These are phyloP conservation scores for Naematelia aurantialba DNA, from an alignment of 768 basidiomycete species.

Conservation along the genomic window DNA sequence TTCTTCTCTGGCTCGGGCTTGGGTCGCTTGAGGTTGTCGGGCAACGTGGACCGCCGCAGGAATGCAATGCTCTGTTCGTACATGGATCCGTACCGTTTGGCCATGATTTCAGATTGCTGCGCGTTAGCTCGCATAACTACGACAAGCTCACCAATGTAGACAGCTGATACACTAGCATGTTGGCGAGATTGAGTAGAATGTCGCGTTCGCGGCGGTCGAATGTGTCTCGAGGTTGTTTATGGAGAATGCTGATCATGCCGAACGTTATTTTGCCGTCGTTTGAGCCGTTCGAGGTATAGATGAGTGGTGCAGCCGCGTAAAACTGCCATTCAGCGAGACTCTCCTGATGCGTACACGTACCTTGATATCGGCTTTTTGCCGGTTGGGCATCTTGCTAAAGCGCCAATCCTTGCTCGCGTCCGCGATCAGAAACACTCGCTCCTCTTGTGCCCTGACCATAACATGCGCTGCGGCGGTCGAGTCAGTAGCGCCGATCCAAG, in stretches of 20 bases:
- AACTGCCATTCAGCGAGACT: conserved; percentile 31
- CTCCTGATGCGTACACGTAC: conserved; percentile 19
- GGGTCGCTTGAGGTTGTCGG: conserved; percentile 11
- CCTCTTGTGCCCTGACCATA: neutral
- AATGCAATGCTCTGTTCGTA: conserved; percentile 36
- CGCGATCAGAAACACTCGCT: conserved; percentile 9
- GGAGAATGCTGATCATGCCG: conserved; percentile 34
- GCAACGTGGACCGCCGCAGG: conserved; percentile 30
- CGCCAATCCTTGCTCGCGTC: conserved; percentile 37
- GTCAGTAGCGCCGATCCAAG: neutral
- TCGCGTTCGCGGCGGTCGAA: conserved; percentile 28
- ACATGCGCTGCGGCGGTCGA: neutral
- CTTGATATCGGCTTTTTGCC: conserved; percentile 3
- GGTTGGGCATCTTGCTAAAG: conserved; percentile 20
- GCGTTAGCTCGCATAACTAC: conserved; percentile 7
- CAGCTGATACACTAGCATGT: conserved; percentile 47
- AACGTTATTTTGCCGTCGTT: conserved; percentile 24
- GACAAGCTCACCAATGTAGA: conserved; percentile 24
- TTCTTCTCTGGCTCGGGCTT: neutral
- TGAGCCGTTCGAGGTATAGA: conserved; percentile 20
- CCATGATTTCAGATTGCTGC: conserved; percentile 36
- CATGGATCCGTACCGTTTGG: conserved; percentile 28
- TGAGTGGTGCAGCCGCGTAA: conserved; percentile 31
- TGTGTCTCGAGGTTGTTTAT: conserved; percentile 17
- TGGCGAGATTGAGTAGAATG: conserved; percentile 36